Base-by-base conservation (phyloP, 257 asterid genomes). In the Solanum raphanifolium region DNA sequence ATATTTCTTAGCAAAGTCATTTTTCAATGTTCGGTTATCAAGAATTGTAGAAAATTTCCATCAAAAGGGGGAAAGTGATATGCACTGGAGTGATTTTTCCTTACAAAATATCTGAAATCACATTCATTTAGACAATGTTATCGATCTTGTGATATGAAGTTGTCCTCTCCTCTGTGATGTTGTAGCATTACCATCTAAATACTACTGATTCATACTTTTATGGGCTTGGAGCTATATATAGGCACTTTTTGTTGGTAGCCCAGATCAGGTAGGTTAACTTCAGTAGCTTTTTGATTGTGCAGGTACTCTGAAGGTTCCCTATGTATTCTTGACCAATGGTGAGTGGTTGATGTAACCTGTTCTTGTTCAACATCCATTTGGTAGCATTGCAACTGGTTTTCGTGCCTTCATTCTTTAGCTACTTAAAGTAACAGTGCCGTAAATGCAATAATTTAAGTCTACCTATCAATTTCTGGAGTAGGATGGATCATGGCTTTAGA, bases 251-350 rank as follows among this genome's bases (percentile, higher is more conserved):
- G 65, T 55, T 55, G 65, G 85, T 32, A 87, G n/a, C 36, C 68
- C 71, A 39, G 66, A 25, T 52, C 6, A 27, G 82, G 72, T 86
- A 32, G 29, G 58, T 81, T 81, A 34, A 86, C 87, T 86, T 39
- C 2, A 4, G 29, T 34, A 85, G 65, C 25, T 88, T 52, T 86
- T 84, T 6, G 81, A 89, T 84, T 90, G 88, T 48, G 89, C 93
- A 95, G 99, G 97, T 88, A 73, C 87, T 87, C 87, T 95, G 96
- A 94, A 88, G 88, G 88, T 93, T 85, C 99, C 99, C 21, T 96
- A 92, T 83, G 98, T 92, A 78, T 96, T 95, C 92, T 92, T 96
- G 93, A 96, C 98, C 71, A 96, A 95, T 84, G 99, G 99, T 96
- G 91, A 92, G 98, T 91, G 58, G 52, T 68, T 68, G 41, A 27